These are phyloP conservation scores for Chenopodium berlandieri DNA, from an alignment of 148 eudicot species.

Conservation along the genomic window DNA sequence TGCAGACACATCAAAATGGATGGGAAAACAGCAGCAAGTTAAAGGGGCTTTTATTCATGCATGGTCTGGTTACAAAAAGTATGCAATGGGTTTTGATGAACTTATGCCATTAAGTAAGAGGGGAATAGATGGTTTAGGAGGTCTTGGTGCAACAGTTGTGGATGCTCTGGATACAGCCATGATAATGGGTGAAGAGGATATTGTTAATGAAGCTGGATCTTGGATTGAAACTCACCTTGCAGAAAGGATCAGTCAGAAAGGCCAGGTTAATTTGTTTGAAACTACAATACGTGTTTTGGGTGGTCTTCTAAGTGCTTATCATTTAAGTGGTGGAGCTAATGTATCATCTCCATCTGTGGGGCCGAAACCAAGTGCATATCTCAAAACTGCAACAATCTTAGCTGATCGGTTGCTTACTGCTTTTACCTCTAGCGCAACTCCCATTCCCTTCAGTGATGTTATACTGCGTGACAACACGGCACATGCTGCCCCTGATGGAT, in stretches of 20 bases:
- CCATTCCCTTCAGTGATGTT: conserved; percentile 89
- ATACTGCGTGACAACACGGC: conserved; percentile 65
- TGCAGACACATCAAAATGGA: conserved; percentile 52
- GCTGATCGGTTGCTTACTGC: conserved; percentile 83
- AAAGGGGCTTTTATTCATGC: conserved; percentile 88
- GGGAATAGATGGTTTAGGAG: conserved; percentile 88
- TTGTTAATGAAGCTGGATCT: conserved; percentile 85
- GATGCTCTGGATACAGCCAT: conserved; percentile 96
- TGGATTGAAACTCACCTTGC: conserved; percentile 86
- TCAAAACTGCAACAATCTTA: conserved; percentile 72
- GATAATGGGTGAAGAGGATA: conserved; percentile 84
- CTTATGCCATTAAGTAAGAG: conserved; percentile 82
- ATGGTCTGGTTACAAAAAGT: conserved; percentile 80
- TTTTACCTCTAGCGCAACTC: conserved; percentile 83
- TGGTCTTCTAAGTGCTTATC: conserved; percentile 97
- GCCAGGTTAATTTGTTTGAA: conserved; percentile 92
- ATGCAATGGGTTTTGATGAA: conserved; percentile 91
- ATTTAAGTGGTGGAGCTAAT: conserved; percentile 63
- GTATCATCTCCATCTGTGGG: conserved; percentile 36
- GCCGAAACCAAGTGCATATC: conserved; percentile 69
- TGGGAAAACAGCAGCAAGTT: conserved; percentile 57
- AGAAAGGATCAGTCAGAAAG: conserved; percentile 67
- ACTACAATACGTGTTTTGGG: conserved; percentile 93
- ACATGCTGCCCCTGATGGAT: conserved; percentile 85
- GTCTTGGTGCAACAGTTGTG: conserved; percentile 90